Percentiles rank a stretch among this genome's conserved stretches.
These are phyloP conservation scores for Cylindrotheca fusiformis DNA, from an alignment of 108 stramenopile genomes.

Conservation along the genomic window DNA sequence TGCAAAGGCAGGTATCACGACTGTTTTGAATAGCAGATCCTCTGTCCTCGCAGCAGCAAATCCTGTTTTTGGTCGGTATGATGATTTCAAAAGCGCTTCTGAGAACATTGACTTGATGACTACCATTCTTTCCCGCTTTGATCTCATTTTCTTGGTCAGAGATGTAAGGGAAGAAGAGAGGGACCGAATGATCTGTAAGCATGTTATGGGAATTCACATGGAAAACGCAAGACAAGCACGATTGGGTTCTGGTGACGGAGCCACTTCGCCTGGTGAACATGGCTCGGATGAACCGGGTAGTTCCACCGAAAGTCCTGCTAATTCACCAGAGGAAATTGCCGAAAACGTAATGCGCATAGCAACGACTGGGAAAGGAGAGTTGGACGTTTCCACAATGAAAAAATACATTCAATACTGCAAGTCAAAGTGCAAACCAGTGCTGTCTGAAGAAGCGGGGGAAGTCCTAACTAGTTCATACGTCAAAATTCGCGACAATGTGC, in stretches of 20 bases:
- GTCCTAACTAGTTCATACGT: slow-evolving; percentile 91
- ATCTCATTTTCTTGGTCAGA: slow-evolving; percentile 97
- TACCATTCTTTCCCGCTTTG: slow-evolving; percentile 97
- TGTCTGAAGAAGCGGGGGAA: slow-evolving; percentile 88
- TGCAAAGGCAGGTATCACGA: slow-evolving; percentile 99
- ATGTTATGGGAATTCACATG: slow-evolving; percentile 98
- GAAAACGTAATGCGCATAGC: slow-evolving; percentile 84
- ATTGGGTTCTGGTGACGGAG: no score
- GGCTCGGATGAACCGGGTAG: no score
- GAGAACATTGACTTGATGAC: slow-evolving; percentile 99
- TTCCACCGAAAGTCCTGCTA: no score
- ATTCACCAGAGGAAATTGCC: slow-evolving; percentile 77
- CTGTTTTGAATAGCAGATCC: slow-evolving; percentile 91
- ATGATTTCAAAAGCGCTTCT: slow-evolving; percentile 92
- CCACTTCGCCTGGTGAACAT: no score
- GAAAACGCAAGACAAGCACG: slow-evolving; percentile 47
- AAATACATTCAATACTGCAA: slow-evolving; percentile 98
- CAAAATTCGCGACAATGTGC: slow-evolving; percentile 91
- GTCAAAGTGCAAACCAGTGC: slow-evolving; percentile 82
- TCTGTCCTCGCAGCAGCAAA: slow-evolving; percentile 99
- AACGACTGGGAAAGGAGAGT: slow-evolving; percentile 76
- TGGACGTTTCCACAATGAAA: slow-evolving; percentile 94
- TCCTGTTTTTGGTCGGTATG: slow-evolving; percentile 97
- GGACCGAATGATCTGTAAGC: slow-evolving; percentile 93
- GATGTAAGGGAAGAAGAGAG: slow-evolving; percentile 96